Conservation (phyloP, 2,329 filamentous ascomycete species). For the Fusarium vanettenii region DNA sequence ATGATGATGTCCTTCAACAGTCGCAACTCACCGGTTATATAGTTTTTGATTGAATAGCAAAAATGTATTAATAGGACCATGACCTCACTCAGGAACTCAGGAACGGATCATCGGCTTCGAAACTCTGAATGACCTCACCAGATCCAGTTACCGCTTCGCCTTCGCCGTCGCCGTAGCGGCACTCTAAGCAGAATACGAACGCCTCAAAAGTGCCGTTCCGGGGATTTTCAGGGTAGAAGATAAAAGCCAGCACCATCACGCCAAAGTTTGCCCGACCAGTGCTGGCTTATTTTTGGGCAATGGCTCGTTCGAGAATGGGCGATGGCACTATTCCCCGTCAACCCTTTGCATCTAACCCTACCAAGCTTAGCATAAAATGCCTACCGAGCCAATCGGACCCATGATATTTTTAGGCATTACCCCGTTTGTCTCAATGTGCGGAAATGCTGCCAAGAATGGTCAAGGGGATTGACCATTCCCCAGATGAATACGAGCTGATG, state of each 20-base stretch:
- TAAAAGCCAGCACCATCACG: neutral
- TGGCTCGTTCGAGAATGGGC: neutral
- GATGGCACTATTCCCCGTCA: neutral
- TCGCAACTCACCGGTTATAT: neutral
- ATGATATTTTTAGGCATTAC: neutral
- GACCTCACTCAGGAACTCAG: neutral
- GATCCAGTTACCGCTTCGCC: neutral
- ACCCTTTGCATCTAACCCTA: neutral
- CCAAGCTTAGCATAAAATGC: neutral
- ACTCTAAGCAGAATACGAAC: neutral
- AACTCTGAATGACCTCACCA: neutral
- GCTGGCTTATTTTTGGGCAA: neutral
- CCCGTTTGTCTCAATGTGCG: neutral
- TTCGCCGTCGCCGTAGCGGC: neutral
- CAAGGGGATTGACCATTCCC: neutral
- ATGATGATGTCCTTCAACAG: neutral
- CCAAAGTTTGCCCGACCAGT: neutral
- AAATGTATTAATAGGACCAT: neutral
- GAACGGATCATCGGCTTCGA: neutral
- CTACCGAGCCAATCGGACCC: neutral
- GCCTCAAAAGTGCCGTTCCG: neutral
- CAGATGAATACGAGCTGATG: constrained; percentile 1
- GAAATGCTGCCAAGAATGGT: neutral
- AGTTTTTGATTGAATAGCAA: neutral
- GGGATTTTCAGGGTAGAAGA: neutral